Percentiles rank a stretch among this genome's conserved stretches.
Evolutionary conservation across 1,284 basidiomycete genomes (phyloP).

Genomic region (Irpex lacteus): DNA sequence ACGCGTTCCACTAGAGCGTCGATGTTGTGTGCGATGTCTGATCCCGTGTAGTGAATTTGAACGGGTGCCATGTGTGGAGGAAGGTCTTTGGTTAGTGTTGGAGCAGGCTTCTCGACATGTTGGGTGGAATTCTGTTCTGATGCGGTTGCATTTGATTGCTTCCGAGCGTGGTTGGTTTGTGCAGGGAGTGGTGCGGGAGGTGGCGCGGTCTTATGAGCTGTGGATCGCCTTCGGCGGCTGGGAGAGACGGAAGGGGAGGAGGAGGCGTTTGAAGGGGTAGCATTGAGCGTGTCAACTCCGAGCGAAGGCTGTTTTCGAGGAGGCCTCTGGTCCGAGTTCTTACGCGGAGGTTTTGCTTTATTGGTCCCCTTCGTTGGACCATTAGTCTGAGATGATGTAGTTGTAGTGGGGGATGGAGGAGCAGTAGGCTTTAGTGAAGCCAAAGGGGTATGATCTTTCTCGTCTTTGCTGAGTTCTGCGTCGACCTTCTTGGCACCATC

Average conservation of each 20-base stretch:
- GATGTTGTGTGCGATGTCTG: slow-evolving; percentile 56
- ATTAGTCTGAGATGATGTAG: slow-evolving; percentile 3
- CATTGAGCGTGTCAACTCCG: slow-evolving; percentile 17
- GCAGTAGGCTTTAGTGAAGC: slow-evolving; percentile 35
- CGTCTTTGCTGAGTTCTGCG: slow-evolving; percentile 7
- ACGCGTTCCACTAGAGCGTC: slow-evolving; percentile 71
- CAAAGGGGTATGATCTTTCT: slow-evolving; percentile 16
- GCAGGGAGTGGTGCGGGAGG: slow-evolving; percentile 1
- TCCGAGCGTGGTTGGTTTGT: slow-evolving; percentile 16
- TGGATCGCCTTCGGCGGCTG: slow-evolving; percentile 26
- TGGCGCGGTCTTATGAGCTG: slow-evolving; percentile 17
- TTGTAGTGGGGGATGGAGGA: slow-evolving; percentile 14
- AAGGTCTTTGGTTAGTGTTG: slow-evolving; percentile 44
- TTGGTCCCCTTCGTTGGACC: slow-evolving; percentile 14
- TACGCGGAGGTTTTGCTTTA: slow-evolving; percentile 21
- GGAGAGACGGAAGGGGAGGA: slow-evolving; percentile 20
- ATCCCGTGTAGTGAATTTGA: slow-evolving; percentile 17
- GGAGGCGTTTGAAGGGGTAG: slow-evolving; percentile 14
- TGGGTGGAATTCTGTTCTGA: slow-evolving; percentile 18
- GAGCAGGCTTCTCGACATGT: slow-evolving; percentile 17
- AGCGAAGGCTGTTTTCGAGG: slow-evolving; percentile 23
- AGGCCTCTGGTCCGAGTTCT: slow-evolving; percentile 23
- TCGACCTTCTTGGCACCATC: slow-evolving; percentile 10
- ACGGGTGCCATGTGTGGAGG: slow-evolving; percentile 52
- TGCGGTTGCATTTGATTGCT: slow-evolving; percentile 21